Conservation (phyloP, 2,329 filamentous ascomycete genomes). For the Tolypocladium guangdongense region DNA sequence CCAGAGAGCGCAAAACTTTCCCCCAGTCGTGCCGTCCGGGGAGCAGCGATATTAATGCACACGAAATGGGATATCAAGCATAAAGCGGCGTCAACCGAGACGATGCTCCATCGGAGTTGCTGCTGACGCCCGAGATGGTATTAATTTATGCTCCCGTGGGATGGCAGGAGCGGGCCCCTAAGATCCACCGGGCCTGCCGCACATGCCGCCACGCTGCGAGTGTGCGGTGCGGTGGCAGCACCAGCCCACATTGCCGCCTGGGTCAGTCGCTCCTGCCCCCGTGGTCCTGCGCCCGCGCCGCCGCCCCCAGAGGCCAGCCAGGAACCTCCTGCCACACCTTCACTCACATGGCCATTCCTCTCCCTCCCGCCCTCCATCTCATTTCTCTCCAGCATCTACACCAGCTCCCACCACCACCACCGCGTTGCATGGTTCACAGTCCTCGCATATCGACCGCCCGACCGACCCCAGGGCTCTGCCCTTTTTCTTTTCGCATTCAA, state of each 20-base stretch:
- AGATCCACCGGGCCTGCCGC: constrained; percentile 13
- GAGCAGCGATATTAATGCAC: not conserved
- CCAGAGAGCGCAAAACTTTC: not conserved
- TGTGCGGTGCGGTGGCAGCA: not conserved
- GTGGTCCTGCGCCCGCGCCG: not conserved
- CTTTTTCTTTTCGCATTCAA: constrained; percentile 2
- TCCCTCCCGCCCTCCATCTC: constrained; percentile 8
- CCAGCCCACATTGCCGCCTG: not conserved
- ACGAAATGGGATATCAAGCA: not conserved
- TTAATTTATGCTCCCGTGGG: not conserved
- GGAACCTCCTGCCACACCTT: constrained; percentile 13
- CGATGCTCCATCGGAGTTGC: not conserved
- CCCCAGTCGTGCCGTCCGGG: not conserved
- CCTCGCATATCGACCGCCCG: constrained; percentile 3
- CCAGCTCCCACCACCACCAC: constrained; percentile 7
- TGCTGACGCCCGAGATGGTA: not conserved
- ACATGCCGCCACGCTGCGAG: not conserved
- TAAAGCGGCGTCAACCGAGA: not conserved
- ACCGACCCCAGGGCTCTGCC: not conserved
- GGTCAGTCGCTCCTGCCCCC: not conserved
- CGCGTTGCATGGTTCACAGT: constrained; percentile 4
- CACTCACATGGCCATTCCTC: constrained; percentile 12
- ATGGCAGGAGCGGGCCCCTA: constrained; percentile 12
- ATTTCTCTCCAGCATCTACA: constrained; percentile 13
- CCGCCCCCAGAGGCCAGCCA: constrained; percentile 2